phyloP scores from a whole-genome alignment of 495 filamentous ascomycete genomes.

The Cercophora newfieldiana region DNA sequence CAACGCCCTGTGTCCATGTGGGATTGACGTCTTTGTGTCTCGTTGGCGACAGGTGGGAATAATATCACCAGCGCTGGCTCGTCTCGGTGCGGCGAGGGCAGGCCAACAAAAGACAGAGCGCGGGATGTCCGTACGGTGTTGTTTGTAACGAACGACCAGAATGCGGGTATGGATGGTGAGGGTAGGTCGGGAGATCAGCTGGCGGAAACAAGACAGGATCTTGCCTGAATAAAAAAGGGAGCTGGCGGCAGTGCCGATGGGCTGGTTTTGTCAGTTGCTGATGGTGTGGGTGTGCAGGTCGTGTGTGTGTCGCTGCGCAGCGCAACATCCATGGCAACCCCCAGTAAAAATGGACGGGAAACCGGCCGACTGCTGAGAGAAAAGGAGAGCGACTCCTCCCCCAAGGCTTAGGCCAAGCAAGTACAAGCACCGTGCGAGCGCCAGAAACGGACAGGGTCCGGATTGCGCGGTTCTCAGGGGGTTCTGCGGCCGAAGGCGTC shows the following conservation, averaged over 20 bases:
- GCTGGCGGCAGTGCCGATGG: constrained; percentile 2
- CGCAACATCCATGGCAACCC: background rate
- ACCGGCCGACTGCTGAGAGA: background rate
- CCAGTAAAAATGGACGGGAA: background rate
- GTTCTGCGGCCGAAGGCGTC: constrained; percentile 6
- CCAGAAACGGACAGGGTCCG: constrained; percentile 9
- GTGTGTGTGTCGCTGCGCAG: background rate
- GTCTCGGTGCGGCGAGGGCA: background rate
- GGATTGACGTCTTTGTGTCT: background rate
- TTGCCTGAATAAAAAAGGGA: constrained; percentile 8
- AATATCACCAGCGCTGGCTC: background rate
- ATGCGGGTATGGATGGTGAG: background rate
- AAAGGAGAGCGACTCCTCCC: background rate
- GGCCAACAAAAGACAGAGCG: constrained; percentile 6
- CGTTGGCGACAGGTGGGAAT: background rate
- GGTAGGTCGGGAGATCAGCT: constrained; percentile 5
- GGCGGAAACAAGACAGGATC: constrained; percentile 10
- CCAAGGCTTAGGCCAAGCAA: constrained; percentile 15
- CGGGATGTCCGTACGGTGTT: background rate
- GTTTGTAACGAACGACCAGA: background rate
- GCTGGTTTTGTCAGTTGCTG: constrained; percentile 8
- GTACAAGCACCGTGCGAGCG: constrained; percentile 22
- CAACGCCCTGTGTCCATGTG: constrained; percentile 19
- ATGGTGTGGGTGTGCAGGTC: background rate
- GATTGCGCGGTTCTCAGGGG: constrained; percentile 15